Evolutionary conservation across 495 filamentous ascomycete species (phyloP).

Genomic region (Penicillium cinerascens): DNA sequence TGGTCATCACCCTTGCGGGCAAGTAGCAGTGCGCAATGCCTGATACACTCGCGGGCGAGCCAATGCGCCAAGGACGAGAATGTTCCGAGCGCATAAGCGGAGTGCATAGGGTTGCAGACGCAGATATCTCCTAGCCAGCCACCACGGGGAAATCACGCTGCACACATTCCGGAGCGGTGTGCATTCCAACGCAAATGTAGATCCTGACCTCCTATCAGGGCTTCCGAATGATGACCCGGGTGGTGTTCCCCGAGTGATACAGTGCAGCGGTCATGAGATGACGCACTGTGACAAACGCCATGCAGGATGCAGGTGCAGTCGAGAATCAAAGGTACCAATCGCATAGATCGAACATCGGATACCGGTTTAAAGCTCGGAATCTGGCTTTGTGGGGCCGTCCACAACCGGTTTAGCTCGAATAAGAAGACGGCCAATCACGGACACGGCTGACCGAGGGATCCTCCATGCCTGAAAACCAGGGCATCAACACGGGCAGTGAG

Average conservation of each 20-base stretch:
- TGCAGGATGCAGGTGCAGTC: neutral
- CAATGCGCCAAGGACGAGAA: neutral
- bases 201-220: neutral
- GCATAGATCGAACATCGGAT: neutral
- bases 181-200: conserved; percentile 19
- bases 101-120: conserved; percentile 6
- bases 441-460: neutral
- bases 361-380: conserved; percentile 9
- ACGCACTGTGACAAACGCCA: neutral
- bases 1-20: neutral
- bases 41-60: neutral
- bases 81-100: neutral
- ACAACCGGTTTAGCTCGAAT: neutral
- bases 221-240: neutral
- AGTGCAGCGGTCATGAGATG: neutral
- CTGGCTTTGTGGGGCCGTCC: conserved; percentile 3
- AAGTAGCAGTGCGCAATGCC: neutral
- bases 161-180: conserved; percentile 18
- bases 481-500: conserved; percentile 4
- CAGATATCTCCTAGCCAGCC: conserved; percentile 16
- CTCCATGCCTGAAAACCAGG: conserved; percentile 6
- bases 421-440: neutral
- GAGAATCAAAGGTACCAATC: neutral
- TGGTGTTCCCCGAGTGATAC: neutral
- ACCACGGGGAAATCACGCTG: conserved; percentile 26